phyloP scores from a whole-genome alignment of 495 filamentous ascomycete genomes.

The Paragyromitra xinjiangensis region DNA sequence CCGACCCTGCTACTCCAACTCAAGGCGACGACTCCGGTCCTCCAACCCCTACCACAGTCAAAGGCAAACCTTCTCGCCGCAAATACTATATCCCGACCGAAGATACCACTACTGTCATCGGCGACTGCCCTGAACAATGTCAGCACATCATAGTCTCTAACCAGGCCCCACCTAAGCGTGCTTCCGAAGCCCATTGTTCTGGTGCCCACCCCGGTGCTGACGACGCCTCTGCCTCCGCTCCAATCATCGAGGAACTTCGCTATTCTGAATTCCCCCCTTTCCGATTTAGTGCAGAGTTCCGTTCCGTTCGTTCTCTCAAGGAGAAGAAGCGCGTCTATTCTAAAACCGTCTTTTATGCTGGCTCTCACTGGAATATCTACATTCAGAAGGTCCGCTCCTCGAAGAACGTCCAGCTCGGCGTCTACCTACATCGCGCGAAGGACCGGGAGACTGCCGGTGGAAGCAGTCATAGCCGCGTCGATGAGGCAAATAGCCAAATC shows the following conservation, averaged over 20 bases:
- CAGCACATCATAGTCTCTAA: slow-evolving; percentile 54
- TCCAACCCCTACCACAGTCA: slow-evolving; percentile 54
- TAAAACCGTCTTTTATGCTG: slow-evolving; percentile 71
- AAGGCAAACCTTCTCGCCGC: slow-evolving; percentile 60
- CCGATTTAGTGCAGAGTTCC: slow-evolving; percentile 69
- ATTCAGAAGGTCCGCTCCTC: slow-evolving; percentile 68
- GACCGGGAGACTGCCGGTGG: slow-evolving; percentile 63
- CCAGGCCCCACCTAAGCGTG: slow-evolving; percentile 50
- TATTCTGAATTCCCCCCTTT: slow-evolving; percentile 69
- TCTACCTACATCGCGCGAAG: slow-evolving; percentile 70
- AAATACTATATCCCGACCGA: slow-evolving; percentile 69
- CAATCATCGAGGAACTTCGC: slow-evolving; percentile 55
- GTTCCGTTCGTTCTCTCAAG: slow-evolving; percentile 65
- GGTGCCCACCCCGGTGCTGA: slow-evolving; percentile 12
- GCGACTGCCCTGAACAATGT: slow-evolving; percentile 59
- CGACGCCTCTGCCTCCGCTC: slow-evolving; percentile 12
- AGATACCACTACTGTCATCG: slow-evolving; percentile 69
- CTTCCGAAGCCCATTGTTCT: slow-evolving; percentile 7
- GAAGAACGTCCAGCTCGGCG: slow-evolving; percentile 67
- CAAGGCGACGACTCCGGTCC: slow-evolving; percentile 30
- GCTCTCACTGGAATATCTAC: slow-evolving; percentile 70
- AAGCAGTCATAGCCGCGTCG: slow-evolving; percentile 19
- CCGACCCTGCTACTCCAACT: slow-evolving; percentile 46
- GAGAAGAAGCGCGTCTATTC: slow-evolving; percentile 70
- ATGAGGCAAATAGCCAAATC: slow-evolving; percentile 42